Evolutionary conservation across 371 early-diverging fungal species (phyloP).

Genomic region (Vairimorpha ceranae): DNA sequence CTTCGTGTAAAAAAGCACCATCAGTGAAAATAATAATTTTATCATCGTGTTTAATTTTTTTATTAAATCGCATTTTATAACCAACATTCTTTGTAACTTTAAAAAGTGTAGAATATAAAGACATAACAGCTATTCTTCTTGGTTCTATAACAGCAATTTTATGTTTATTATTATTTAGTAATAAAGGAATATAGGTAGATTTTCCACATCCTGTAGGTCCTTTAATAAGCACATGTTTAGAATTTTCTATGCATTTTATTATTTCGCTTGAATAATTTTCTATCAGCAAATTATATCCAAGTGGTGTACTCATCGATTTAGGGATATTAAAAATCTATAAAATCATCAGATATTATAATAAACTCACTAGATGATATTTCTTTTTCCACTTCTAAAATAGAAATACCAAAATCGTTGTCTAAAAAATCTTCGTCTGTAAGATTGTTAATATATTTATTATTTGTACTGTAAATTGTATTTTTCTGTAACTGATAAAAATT

Average conservation of each 20-base stretch:
- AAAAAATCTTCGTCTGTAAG: neutral
- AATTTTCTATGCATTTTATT: conserved; percentile 36
- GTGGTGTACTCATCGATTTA: neutral
- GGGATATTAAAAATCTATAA: neutral
- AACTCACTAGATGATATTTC: neutral
- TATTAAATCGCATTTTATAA: conserved; percentile 61
- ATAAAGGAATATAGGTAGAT: conserved; percentile 60
- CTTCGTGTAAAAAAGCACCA: conserved; percentile 58
- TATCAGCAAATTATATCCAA: conserved; percentile 42
- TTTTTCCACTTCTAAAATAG: too few species aligned
- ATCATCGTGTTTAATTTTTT: conserved; percentile 21
- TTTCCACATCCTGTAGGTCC: conserved; percentile 64
- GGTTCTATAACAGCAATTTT: conserved; percentile 61
- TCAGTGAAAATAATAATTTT: conserved; percentile 57
- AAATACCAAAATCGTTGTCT: neutral
- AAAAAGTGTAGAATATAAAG: conserved; percentile 47
- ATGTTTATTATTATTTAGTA: conserved; percentile 25
- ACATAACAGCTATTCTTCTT: conserved; percentile 63
- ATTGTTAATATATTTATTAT: neutral
- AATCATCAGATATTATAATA: neutral
- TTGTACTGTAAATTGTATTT: neutral
- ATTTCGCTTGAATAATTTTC: conserved; percentile 58
- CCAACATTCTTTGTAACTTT: conserved; percentile 43
- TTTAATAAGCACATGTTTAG: conserved; percentile 49
- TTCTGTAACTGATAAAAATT: too few species aligned